These are phyloP conservation scores for Fonsecaea pedrosoi DNA, from an alignment of 2,329 filamentous ascomycete species.

Conservation along the genomic window DNA sequence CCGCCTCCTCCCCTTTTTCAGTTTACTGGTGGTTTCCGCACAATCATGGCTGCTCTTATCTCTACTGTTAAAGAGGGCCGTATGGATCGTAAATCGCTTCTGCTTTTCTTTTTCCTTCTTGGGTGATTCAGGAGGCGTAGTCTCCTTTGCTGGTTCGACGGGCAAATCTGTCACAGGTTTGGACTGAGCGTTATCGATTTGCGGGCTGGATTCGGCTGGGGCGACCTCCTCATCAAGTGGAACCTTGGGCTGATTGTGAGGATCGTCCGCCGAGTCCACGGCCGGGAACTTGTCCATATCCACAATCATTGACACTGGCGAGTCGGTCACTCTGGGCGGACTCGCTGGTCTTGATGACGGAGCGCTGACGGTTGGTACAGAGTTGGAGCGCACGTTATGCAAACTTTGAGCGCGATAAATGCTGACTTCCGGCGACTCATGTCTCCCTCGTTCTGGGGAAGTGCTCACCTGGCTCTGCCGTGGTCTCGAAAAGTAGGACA, in stretches of 20 bases:
- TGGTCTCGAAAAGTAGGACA: slow-evolving; percentile 40
- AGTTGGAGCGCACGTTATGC: slow-evolving; percentile 25
- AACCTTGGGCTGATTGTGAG: slow-evolving; percentile 36
- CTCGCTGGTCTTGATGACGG: slow-evolving; percentile 31
- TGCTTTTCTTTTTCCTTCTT: slow-evolving; percentile 33
- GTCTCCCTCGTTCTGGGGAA: slow-evolving; percentile 29
- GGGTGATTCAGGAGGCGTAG: slow-evolving; percentile 18
- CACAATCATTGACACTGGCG: slow-evolving; percentile 37
- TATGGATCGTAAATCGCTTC: slow-evolving; percentile 31
- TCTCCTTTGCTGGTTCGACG: slow-evolving; percentile 1
- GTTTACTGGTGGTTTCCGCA: slow-evolving; percentile 20
- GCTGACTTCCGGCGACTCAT: slow-evolving; percentile 25
- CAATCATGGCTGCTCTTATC: slow-evolving; percentile 25
- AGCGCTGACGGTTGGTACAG: slow-evolving; percentile 27
- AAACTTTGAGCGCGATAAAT: slow-evolving; percentile 22
- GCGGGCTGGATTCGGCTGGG: background rate
- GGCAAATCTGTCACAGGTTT: background rate
- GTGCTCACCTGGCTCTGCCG: slow-evolving; percentile 37
- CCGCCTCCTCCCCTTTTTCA: slow-evolving; percentile 31
- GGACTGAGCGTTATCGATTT: slow-evolving; percentile 1
- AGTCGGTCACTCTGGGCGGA: slow-evolving; percentile 35
- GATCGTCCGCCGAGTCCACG: slow-evolving; percentile 32
- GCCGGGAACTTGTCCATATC: slow-evolving; percentile 30
- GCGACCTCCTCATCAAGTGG: slow-evolving; percentile 25
- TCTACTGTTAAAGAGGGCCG: slow-evolving; percentile 25